phyloP scores from a whole-genome alignment of 2,329 filamentous ascomycete genomes.

The Cladosporium cucumerinum region DNA sequence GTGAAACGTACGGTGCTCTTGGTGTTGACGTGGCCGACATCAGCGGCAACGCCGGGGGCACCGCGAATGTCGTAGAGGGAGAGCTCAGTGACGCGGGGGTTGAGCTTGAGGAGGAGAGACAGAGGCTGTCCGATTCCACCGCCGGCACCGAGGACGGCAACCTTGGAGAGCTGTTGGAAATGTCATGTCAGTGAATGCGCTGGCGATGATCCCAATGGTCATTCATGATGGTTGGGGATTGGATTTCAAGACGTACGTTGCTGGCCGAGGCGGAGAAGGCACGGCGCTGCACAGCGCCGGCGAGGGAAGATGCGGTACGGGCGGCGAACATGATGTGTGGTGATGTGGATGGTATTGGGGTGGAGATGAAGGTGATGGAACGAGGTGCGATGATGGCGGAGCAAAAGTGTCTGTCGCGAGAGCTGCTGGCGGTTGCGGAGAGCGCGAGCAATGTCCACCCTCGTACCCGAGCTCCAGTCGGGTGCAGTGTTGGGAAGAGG shows the following conservation, averaged over 20 bases:
- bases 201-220: conserved; percentile 1
- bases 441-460: background rate
- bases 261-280: conserved; percentile 52
- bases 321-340: conserved; percentile 64
- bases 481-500: no score
- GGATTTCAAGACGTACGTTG: conserved; percentile 42
- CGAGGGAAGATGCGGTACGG: conserved; percentile 44
- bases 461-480: background rate
- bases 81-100: conserved; percentile 89
- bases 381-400: background rate
- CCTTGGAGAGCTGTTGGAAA: conserved; percentile 79
- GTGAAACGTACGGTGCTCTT: conserved; percentile 65
- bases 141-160: conserved; percentile 91
- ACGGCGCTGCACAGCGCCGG: conserved; percentile 50
- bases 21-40: conserved; percentile 99
- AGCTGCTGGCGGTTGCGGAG: background rate
- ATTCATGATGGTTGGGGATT: conserved; percentile 15
- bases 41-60: conserved; percentile 93
- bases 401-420: conserved; percentile 2
- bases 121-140: conserved; percentile 98
- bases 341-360: background rate
- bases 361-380: conserved; percentile 6
- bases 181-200: conserved; percentile 3
- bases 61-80: conserved; percentile 97
- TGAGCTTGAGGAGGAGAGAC: conserved; percentile 97